These are phyloP conservation scores for Saccharomycopsis olivae DNA, from an alignment of 805 yeast species.

Conservation along the genomic window DNA sequence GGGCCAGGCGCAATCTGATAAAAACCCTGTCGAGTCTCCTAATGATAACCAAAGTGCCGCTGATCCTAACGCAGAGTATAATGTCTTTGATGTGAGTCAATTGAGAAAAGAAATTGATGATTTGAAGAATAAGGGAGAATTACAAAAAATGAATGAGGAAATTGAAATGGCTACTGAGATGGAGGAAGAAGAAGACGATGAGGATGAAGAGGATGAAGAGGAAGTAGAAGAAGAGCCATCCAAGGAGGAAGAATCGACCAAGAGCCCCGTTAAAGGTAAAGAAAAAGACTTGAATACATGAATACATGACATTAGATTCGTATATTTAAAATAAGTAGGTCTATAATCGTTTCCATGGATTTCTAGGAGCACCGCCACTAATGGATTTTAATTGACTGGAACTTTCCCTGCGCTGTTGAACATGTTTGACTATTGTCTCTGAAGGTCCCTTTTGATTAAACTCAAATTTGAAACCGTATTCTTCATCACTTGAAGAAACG, in stretches of 20 bases:
- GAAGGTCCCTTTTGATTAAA: conserved; percentile 13
- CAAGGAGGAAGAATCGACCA: background rate
- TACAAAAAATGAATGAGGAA: conserved; percentile 12
- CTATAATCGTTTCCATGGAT: too few relatives aligned
- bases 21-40: conserved; percentile 31
- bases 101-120: conserved; percentile 25
- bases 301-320: too few relatives aligned
- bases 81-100: conserved; percentile 25
- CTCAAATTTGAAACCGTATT: conserved; percentile 22
- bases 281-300: too few relatives aligned
- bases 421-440: conserved; percentile 16
- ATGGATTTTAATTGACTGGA: too few relatives aligned
- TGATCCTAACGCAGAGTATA: conserved; percentile 25
- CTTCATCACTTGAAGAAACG: conserved; percentile 33
- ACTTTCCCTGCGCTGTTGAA: conserved; percentile 1
- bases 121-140: conserved; percentile 19
- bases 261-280: too few relatives aligned
- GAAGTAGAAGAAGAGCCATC: background rate
- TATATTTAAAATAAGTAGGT: too few relatives aligned
- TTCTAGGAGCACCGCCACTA: too few relatives aligned
- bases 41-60: conserved; percentile 30
- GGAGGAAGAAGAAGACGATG: background rate
- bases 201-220: background rate
- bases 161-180: conserved; percentile 16
- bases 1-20: conserved; percentile 24